Evolutionary conservation across 208 protist species (phyloP).

Genomic region (Acanthamoeba rhysodes): DNA sequence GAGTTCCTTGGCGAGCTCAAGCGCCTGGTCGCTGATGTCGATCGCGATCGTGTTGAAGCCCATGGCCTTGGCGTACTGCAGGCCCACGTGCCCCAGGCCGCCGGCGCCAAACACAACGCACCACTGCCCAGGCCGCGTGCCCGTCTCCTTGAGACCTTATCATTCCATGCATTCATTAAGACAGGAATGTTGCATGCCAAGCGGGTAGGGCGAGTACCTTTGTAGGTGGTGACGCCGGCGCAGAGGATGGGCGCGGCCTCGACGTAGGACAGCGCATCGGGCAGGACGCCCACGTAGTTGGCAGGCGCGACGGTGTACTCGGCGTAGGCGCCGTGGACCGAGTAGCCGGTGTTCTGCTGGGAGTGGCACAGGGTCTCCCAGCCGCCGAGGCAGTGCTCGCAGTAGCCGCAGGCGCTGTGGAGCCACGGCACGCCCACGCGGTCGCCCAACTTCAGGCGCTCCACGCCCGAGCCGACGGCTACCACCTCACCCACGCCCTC

Average conservation of each 20-base stretch:
- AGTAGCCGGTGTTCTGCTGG: constrained; percentile 42
- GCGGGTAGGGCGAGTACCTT: background rate
- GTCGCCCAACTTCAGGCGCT: constrained; percentile 29
- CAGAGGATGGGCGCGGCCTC: constrained; percentile 36
- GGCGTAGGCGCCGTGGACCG: constrained; percentile 11
- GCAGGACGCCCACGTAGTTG: constrained; percentile 18
- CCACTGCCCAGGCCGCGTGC: constrained; percentile 5
- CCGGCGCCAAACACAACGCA: constrained; percentile 18
- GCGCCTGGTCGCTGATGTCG: constrained; percentile 9
- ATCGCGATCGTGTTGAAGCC: constrained; percentile 37
- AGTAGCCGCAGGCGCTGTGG: constrained; percentile 53
- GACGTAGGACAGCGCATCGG: background rate
- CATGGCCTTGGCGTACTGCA: constrained; percentile 52
- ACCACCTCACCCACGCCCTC: constrained; percentile 48
- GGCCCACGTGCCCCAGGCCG: constrained; percentile 18
- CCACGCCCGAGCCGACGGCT: background rate
- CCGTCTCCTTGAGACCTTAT: background rate
- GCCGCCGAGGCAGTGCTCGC: constrained; percentile 39
- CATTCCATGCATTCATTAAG: background rate
- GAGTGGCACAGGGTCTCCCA: constrained; percentile 48
- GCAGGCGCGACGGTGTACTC: constrained; percentile 41
- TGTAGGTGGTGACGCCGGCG: constrained; percentile 41
- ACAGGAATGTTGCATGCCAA: background rate
- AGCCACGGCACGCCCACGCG: constrained; percentile 32
- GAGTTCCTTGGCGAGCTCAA: background rate